Evolutionary conservation across 768 basidiomycete species (phyloP).

Genomic region (Boletus reticuloceps): DNA sequence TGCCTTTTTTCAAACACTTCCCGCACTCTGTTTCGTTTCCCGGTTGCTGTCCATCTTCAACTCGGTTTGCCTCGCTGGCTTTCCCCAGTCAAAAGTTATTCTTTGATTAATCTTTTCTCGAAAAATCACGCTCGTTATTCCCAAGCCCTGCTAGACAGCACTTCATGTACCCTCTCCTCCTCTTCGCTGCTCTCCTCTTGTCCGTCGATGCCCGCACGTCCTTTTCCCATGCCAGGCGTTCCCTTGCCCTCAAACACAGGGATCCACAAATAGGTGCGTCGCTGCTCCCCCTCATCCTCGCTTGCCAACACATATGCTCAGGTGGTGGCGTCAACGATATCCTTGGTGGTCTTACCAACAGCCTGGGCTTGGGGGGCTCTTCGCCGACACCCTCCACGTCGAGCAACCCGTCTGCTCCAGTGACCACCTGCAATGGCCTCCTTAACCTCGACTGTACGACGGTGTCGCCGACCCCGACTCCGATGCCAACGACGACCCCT

Average conservation of each 20-base stretch:
- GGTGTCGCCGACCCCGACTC: too few species aligned
- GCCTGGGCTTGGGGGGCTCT: background rate
- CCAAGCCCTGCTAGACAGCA: constrained; percentile 31
- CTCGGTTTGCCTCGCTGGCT: constrained; percentile 8
- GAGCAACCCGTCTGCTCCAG: too few species aligned
- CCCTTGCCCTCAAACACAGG: constrained; percentile 25
- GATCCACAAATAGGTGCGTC: constrained; percentile 14
- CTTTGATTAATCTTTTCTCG: background rate
- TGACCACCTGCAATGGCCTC: too few species aligned
- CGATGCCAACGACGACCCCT: too few species aligned
- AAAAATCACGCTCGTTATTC: constrained; percentile 43
- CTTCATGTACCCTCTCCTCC: constrained; percentile 27
- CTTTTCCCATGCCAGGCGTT: constrained; percentile 36
- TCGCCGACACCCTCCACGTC: background rate
- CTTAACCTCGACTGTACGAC: too few species aligned
- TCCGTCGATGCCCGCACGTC: constrained; percentile 41
- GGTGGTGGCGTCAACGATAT: background rate
- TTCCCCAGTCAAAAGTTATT: constrained; percentile 2
- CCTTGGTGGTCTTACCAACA: background rate
- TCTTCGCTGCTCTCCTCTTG: constrained; percentile 25
- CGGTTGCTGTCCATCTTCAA: background rate
- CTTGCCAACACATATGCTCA: background rate
- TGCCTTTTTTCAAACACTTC: constrained; percentile 5
- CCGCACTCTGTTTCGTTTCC: constrained; percentile 6
- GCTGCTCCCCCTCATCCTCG: background rate